A percentile compares a stretch with the other conserved stretches of the same genome.
Evolutionary conservation across 495 filamentous ascomycete genomes (phyloP).

Genomic region (Neurospora sp.): DNA sequence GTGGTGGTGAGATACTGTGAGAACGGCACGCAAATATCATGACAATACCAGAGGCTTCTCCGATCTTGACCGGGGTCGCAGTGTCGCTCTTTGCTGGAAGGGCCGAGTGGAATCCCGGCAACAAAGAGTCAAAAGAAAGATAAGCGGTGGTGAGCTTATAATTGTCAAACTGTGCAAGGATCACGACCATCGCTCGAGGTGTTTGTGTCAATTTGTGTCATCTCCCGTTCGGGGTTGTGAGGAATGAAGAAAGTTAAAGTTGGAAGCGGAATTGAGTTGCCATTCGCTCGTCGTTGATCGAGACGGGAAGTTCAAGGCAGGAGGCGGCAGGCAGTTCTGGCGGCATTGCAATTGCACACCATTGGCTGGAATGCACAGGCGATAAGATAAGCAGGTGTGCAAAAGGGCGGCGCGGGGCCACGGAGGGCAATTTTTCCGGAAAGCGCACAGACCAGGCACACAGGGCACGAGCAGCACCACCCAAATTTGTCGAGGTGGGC

Average conservation of each 20-base stretch:
- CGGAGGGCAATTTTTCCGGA: neutral
- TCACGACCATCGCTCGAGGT: neutral
- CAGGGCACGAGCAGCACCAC: constrained; percentile 16
- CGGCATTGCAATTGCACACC: neutral
- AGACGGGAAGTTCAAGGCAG: neutral
- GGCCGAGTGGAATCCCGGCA: neutral
- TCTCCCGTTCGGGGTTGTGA: neutral
- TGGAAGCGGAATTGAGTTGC: neutral
- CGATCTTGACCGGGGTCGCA: neutral
- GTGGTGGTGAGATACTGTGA: neutral
- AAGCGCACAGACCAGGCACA: constrained; percentile 1
- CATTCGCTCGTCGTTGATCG: neutral
- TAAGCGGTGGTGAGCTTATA: neutral
- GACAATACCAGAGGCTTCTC: neutral
- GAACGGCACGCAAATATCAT: neutral
- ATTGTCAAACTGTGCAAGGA: neutral
- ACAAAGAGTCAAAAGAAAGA: neutral
- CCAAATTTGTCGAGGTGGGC: constrained; percentile 25
- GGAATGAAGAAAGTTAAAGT: neutral
- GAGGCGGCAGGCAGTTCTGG: neutral
- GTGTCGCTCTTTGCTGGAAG: neutral
- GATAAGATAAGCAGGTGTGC: neutral
- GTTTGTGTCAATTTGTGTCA: neutral
- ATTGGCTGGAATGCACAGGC: neutral
- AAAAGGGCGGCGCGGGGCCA: neutral